Conservation (phyloP, 2,329 filamentous ascomycete species). For the Chaetomium strumarium region DNA sequence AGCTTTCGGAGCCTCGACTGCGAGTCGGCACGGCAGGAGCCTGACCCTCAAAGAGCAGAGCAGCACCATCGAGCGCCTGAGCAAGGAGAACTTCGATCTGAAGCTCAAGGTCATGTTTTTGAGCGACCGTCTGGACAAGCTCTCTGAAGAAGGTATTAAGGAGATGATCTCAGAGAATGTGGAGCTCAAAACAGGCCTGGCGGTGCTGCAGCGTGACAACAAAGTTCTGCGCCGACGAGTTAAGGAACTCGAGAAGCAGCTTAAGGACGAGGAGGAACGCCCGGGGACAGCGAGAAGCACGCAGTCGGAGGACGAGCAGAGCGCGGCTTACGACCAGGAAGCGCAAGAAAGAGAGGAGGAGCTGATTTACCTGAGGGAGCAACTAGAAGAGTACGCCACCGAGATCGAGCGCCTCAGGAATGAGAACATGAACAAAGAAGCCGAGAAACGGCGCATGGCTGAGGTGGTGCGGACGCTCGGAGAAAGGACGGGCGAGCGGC, state of each 20-base stretch:
- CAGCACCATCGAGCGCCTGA: slow-evolving; percentile 90
- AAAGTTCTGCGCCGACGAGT: slow-evolving; percentile 74
- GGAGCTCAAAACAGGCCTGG: slow-evolving; percentile 83
- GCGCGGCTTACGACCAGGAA: slow-evolving; percentile 53
- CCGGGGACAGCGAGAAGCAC: slow-evolving; percentile 54
- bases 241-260: slow-evolving; percentile 78
- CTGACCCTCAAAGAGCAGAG: slow-evolving; percentile 96
- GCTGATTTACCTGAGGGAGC: slow-evolving; percentile 74
- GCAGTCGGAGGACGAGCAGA: slow-evolving; percentile 52
- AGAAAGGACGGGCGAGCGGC: slow-evolving; percentile 37
- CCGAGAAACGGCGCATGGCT: slow-evolving; percentile 78
- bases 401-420: slow-evolving; percentile 77
- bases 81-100: slow-evolving; percentile 96
- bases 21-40: slow-evolving; percentile 49
- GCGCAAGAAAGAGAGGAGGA: slow-evolving; percentile 75
- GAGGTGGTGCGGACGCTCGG: slow-evolving; percentile 61
- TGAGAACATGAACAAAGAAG: slow-evolving; percentile 72
- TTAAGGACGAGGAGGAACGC: slow-evolving; percentile 59
- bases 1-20: slow-evolving; percentile 41
- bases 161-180: slow-evolving; percentile 98
- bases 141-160: slow-evolving; percentile 93
- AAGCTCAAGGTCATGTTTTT: slow-evolving; percentile 98
- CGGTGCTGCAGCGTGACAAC: slow-evolving; percentile 85
- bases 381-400: slow-evolving; percentile 75
- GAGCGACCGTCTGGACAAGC: slow-evolving; percentile 84